Base-by-base conservation (phyloP, 768 basidiomycete species). In the Boletus rufocinnamomeus region DNA sequence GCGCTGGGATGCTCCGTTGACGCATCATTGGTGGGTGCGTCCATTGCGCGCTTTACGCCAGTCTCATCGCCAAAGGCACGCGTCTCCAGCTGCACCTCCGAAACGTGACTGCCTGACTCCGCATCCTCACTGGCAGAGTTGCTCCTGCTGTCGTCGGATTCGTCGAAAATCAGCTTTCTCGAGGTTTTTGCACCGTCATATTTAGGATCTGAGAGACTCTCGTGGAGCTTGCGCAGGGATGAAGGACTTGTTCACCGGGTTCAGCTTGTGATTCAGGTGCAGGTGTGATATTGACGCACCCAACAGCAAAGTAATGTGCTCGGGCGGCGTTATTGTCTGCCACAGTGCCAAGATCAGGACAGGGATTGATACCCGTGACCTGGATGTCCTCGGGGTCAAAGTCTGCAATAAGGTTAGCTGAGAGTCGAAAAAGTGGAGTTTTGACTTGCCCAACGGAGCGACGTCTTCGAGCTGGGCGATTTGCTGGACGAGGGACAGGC, bases 281-380 rank as follows among this genome's bases (percentile, higher is more conserved):
- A 47, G 25, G 41, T 32, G 28, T 10, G 28, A 75, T 83, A 53
- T 56, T 35, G 45, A 61, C 67, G 59, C 70, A 93, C 91, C 91
- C 91, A 40, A 95, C 91, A 65, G 90, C 85, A 44, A 93, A 68
- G 72, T 96, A 97, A 73, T 96, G 94, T 64, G 87, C 87, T 65
- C 88, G 79, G 0, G 75, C 79, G 16, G 74, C 77, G 40, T 65
- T 71, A 38, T 72, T 60, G 44, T 80, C 69, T 45, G 61, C 61
- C 25, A 58, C 56, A 50, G 68, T 67, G 21, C 69, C 74, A 23
- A 13, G 19, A 60, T 82, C 77, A 48, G 16, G 32, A 67, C 75
- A 72, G 17, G 73, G 71, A 63, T 83, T 78, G 21, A 73, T 69
- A 34, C 77, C 82, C 59, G 79, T 77, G 48, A 65, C 70, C 56